Base-by-base conservation (phyloP, 2,329 filamentous ascomycete species). In the Fusarium graminum region DNA sequence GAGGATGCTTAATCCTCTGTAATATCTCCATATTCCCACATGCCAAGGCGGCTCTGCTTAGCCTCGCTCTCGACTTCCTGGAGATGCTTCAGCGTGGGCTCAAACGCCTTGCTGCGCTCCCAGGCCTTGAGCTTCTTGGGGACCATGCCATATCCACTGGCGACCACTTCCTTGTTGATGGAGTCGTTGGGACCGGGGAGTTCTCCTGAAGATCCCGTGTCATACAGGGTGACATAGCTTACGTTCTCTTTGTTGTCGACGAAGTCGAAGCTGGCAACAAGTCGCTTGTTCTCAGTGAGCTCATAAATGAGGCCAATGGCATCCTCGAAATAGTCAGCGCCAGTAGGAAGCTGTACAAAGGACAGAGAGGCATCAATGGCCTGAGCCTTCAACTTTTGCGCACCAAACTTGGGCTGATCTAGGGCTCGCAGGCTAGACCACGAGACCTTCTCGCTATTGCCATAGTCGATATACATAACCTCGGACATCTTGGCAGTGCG, bases 1-100 rank as follows among this genome's bases (percentile, higher is more conserved):
- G 38, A 44, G 29, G 19, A 14, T 34, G n/a, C 50, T 77, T 88
- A 93, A 75, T 97, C 93, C 82, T 97, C 94, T 14, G 93, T 97
- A 75, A 97, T 85, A 78, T 98, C 95, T 71, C 95, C 95, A 79
- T 98, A 99, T 85, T 99, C 95, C 94, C 94, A 99, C 86, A 97
- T 95, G 41, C 95, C 95, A 69, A 88, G 84, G 65, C 93, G 88
- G 57, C 89, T 88, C 54, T 86, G 83, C 86, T 96, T 97, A 6
- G 94, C 94, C 77, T 90, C 84, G 34, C 85, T 83, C 82, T 97
- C 90, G 50, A 90, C 86, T 77, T 90, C 86, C 74, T 87, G 89
- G 63, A 97, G 81, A 71, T 87, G 86, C 77, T 88, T 86, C 65
- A 97, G 80, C 41, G 93, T 88, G 32, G 91, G 85, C 57, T 86